Percentiles rank a stretch among this genome's conserved stretches.
Conservation (phyloP, 2,329 filamentous ascomycete genomes). For the Ustulina deusta region DNA sequence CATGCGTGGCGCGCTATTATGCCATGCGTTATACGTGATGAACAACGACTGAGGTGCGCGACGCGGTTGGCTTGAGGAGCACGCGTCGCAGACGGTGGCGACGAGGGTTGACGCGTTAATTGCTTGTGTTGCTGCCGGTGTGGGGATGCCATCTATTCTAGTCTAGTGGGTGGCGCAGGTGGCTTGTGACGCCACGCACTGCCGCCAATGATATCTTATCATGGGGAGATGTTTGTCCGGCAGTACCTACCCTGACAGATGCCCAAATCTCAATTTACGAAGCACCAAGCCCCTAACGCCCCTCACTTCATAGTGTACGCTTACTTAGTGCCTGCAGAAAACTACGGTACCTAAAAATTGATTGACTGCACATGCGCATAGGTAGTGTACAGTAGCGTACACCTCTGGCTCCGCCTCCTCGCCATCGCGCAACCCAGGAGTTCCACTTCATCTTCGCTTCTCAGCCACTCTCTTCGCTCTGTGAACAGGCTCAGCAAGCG, state of each 20-base stretch:
- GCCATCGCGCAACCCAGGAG: conserved; percentile 8
- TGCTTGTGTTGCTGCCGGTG: conserved; percentile 33
- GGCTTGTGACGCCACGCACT: conserved; percentile 14
- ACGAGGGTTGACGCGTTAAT: conserved; percentile 34
- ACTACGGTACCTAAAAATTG: background rate
- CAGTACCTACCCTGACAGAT: too few species aligned
- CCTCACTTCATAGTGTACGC: background rate
- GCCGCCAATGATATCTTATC: conserved; percentile 23
- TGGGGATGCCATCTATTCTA: background rate
- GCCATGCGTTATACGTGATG: background rate
- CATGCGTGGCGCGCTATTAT: background rate
- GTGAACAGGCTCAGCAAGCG: conserved; percentile 14
- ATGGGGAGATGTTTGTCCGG: background rate
- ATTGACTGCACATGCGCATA: background rate
- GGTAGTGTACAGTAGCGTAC: background rate
- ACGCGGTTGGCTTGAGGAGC: conserved; percentile 38
- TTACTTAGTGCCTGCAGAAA: background rate
- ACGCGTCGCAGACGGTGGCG: conserved; percentile 38
- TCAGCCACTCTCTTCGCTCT: conserved; percentile 15
- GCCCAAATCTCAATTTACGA: conserved; percentile 16
- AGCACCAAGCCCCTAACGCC: background rate
- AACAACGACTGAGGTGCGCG: conserved; percentile 1
- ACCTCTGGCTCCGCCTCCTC: conserved; percentile 23
- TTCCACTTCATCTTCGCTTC: conserved; percentile 20
- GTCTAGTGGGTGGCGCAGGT: background rate